Conservation (phyloP, 2,329 filamentous ascomycete genomes). For the Neofusicoccum sp. region DNA sequence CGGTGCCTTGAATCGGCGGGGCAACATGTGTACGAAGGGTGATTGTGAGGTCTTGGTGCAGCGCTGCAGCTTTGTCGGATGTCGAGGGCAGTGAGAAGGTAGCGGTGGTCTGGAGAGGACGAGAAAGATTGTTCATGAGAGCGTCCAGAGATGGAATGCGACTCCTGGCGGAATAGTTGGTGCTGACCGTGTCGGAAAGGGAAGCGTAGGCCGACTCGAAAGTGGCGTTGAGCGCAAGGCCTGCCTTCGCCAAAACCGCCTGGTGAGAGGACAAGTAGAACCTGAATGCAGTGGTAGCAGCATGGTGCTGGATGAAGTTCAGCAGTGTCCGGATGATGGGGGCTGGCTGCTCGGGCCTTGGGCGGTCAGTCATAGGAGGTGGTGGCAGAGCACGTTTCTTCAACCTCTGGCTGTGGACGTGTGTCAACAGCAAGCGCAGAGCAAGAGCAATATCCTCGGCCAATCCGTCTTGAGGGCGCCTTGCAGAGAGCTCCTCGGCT, state of each 20-base stretch:
- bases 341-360: constrained; percentile 51
- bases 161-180: constrained; percentile 27
- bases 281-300: constrained; percentile 37
- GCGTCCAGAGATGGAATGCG: constrained; percentile 1
- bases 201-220: constrained; percentile 19
- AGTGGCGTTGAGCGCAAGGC: constrained; percentile 29
- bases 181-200: neutral
- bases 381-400: constrained; percentile 65
- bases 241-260: constrained; percentile 28
- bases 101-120: constrained; percentile 29
- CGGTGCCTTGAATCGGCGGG: constrained; percentile 34
- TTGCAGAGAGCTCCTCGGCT: constrained; percentile 26
- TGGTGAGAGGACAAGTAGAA: constrained; percentile 29
- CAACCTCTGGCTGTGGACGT: constrained; percentile 75
- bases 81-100: constrained; percentile 30
- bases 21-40: constrained; percentile 34
- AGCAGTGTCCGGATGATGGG: constrained; percentile 60
- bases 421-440: constrained; percentile 72
- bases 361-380: constrained; percentile 52
- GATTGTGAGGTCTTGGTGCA: constrained; percentile 28
- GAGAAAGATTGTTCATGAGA: constrained; percentile 27
- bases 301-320: constrained; percentile 52
- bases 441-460: constrained; percentile 66
- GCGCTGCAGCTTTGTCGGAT: constrained; percentile 22
- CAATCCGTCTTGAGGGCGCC: constrained; percentile 42